A percentile compares a stretch with the other conserved stretches of the same genome.
Evolutionary conservation across 257 asterid species (phyloP).

Genomic region (Verbena officinalis): DNA sequence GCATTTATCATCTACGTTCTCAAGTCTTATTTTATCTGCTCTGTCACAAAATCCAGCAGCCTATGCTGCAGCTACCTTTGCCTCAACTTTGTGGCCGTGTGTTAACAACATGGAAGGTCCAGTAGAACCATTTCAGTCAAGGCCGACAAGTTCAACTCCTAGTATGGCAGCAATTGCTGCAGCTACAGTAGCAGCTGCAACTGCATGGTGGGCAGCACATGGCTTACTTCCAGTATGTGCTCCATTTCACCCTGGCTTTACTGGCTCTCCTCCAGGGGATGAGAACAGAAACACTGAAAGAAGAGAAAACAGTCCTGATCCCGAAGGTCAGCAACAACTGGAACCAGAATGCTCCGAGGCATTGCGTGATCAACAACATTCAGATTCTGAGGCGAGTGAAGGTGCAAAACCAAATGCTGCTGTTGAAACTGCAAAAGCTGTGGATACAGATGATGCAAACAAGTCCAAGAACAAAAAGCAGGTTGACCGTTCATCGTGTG

Average conservation of each 20-base stretch:
- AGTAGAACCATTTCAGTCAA: slow-evolving; percentile 43
- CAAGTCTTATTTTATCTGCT: slow-evolving; percentile 79
- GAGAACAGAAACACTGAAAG: slow-evolving; percentile 45
- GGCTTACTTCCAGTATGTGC: slow-evolving; percentile 88
- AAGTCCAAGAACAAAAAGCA: slow-evolving; percentile 60
- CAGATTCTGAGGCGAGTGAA: slow-evolving; percentile 68
- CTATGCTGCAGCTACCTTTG: slow-evolving; percentile 91
- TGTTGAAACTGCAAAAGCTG: slow-evolving; percentile 43
- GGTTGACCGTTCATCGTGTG: slow-evolving; percentile 97
- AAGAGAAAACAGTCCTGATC: slow-evolving; percentile 46
- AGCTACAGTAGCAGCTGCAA: slow-evolving; percentile 97
- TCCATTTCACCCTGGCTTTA: slow-evolving; percentile 70
- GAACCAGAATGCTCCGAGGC: slow-evolving; percentile 60
- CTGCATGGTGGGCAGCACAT: slow-evolving; percentile 98
- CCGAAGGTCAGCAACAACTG: slow-evolving; percentile 47
- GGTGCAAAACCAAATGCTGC: slow-evolving; percentile 46
- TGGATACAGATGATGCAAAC: slow-evolving; percentile 47
- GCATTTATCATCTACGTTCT: slow-evolving; percentile 66
- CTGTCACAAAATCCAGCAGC: slow-evolving; percentile 86
- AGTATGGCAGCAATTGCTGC: slow-evolving; percentile 82
- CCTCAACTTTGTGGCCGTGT: slow-evolving; percentile 77
- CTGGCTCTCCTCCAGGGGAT: slow-evolving; percentile 55
- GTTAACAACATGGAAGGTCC: slow-evolving; percentile 41
- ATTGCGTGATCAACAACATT: slow-evolving; percentile 54
- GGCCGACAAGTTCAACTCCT: slow-evolving; percentile 56